Evolutionary conservation across 352 stramenopile genomes (phyloP), one percentile per base, ranked within the genome.

Genomic region (Pythium vanterpoolii): DNA sequence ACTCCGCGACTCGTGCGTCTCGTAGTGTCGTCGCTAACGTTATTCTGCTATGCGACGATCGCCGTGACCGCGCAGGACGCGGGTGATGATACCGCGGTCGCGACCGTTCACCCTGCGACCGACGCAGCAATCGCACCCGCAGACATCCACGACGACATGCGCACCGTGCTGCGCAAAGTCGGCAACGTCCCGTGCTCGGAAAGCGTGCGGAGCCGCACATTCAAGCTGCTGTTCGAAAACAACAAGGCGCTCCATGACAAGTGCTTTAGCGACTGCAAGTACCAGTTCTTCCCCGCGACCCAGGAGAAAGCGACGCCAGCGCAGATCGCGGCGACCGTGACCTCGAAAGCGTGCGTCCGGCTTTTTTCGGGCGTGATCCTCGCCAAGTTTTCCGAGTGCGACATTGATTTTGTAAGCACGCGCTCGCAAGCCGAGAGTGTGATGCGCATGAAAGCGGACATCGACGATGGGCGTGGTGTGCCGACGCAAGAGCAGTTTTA

Each of bases 201-300:
- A 19, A 19, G 30, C 30, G 47, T 62, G 21, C 52, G 53, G n/a
- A 46, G 30, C 3, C 45, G 40, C 16, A 51, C 54, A n/a, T 68
- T 55, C 39, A 5, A 43, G 62, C 61, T 77, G 28, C 60, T 83
- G 2, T 87, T 82, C 69, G 68, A 70, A 36, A 81, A 76, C 56
- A 88, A 88, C 56, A 60, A 63, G 9, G 74, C 54, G 58, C 57
- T 88, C 31, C 80, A 81, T 40, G 76, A 85, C 51, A 21, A 62
- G 21, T 88, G 78, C 30, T 68, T 77, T 21, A 59, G 36, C 21
- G 75, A 81, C 36, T 67, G 66, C 27, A 64, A 72, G 58, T 88
- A 85, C 70, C 76, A 84, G 64, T 76, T 88, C 43, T 88, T 86
- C 54, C 76, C 78, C 5, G 79, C 69, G 56, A 62, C 77, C 10